Evolutionary conservation across 73 alveolate species (phyloP).

Genomic region (Tetrahymena elliotti): DNA sequence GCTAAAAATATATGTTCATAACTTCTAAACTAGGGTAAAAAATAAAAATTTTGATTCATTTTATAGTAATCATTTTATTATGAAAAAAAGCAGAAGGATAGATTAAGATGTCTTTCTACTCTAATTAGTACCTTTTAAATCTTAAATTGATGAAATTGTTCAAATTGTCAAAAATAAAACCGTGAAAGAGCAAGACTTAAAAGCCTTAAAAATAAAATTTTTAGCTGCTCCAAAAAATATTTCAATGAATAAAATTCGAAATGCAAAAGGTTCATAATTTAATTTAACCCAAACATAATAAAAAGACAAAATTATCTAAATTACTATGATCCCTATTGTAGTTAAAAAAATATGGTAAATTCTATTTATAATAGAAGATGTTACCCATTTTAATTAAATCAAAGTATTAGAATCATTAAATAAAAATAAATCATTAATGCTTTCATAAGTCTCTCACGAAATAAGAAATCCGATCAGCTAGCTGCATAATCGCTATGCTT

Average conservation of each 20-base stretch:
- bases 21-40: neutral
- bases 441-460: neutral
- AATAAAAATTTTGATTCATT: too few species aligned
- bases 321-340: neutral
- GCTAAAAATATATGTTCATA: neutral
- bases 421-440: neutral
- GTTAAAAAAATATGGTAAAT: neutral
- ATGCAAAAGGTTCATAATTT: neutral
- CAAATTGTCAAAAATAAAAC: neutral
- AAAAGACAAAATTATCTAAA: neutral
- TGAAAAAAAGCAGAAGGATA: neutral
- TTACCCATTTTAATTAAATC: neutral
- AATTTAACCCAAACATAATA: neutral
- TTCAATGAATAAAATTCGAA: neutral
- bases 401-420: neutral
- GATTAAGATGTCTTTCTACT: neutral
- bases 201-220: too few species aligned
- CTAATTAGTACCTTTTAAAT: neutral
- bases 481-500: neutral
- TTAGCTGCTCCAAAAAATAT: neutral
- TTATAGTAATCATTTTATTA: too few species aligned
- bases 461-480: neutral
- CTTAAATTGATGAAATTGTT: neutral
- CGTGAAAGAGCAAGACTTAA: neutral
- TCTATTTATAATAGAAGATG: neutral